Conservation (phyloP, 768 basidiomycete species). For the Lactarius trivialis region DNA sequence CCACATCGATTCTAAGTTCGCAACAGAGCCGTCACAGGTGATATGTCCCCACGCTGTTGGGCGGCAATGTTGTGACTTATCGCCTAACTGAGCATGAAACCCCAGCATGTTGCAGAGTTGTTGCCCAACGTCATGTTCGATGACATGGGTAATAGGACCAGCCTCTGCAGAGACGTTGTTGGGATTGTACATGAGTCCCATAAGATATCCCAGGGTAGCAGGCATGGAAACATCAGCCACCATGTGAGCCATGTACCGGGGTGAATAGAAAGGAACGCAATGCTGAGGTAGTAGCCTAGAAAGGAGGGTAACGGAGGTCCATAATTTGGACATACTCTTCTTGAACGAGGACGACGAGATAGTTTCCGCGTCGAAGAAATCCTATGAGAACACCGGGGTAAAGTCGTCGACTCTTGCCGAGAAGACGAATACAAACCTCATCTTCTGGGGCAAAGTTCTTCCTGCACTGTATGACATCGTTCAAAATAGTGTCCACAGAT, state of each 20-base stretch:
- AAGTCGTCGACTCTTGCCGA: not conserved
- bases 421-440: slow-evolving; percentile 21
- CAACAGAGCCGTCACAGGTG: slow-evolving; percentile 38
- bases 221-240: slow-evolving; percentile 31
- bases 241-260: slow-evolving; percentile 39
- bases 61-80: not conserved
- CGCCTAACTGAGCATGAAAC: slow-evolving; percentile 24
- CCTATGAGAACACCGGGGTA: slow-evolving; percentile 9
- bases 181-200: slow-evolving; percentile 33
- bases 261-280: slow-evolving; percentile 36
- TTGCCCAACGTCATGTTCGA: slow-evolving; percentile 36
- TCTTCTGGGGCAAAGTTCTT: slow-evolving; percentile 30
- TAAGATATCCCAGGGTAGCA: slow-evolving; percentile 25
- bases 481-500: slow-evolving; percentile 27
- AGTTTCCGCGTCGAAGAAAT: slow-evolving; percentile 24
- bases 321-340: slow-evolving; percentile 24
- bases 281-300: slow-evolving; percentile 27
- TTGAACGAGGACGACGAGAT: slow-evolving; percentile 24
- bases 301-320: slow-evolving; percentile 21
- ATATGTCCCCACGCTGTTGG: slow-evolving; percentile 38
- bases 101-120: slow-evolving; percentile 39
- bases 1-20: slow-evolving; percentile 45
- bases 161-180: slow-evolving; percentile 42
- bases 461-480: slow-evolving; percentile 26
- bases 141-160: slow-evolving; percentile 34